These are phyloP conservation scores for Pistacia vera DNA, from an alignment of 345 rosid genomes.

Conservation along the genomic window DNA sequence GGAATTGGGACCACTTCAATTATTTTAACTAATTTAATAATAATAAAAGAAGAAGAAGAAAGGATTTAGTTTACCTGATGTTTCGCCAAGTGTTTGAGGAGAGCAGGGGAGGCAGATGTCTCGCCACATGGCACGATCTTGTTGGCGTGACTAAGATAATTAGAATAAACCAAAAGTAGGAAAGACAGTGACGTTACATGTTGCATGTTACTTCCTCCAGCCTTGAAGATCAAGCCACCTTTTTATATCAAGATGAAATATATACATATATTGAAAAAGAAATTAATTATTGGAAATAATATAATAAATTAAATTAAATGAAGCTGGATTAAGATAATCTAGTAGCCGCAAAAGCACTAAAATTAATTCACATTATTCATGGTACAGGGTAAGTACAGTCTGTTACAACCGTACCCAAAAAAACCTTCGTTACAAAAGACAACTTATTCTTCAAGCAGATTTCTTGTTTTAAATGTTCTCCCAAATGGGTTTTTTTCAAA, in stretches of 20 bases:
- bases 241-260: not conserved
- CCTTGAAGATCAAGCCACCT: slow-evolving; percentile 90
- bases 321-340: not conserved
- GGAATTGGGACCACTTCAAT: slow-evolving; percentile 6
- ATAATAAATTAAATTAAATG: not conserved
- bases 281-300: not conserved
- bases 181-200: slow-evolving; percentile 91
- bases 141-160: slow-evolving; percentile 69
- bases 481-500: too few species aligned
- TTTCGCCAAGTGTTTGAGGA: slow-evolving; percentile 59
- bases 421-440: too few species aligned
- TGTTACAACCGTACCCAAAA: not conserved
- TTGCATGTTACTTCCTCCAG: slow-evolving; percentile 96
- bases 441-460: too few species aligned
- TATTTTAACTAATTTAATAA: not conserved
- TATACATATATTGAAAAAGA: not conserved
- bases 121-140: slow-evolving; percentile 67
- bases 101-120: slow-evolving; percentile 52
- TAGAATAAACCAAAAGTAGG: slow-evolving; percentile 83
- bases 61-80: slow-evolving; percentile 47
- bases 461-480: too few species aligned
- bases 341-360: not conserved
- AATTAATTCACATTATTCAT: not conserved
- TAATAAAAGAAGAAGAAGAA: not conserved
- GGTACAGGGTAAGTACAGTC: not conserved